phyloP scores from a whole-genome alignment of 164 flowering plant genomes.

The Taxillus chinensis region DNA sequence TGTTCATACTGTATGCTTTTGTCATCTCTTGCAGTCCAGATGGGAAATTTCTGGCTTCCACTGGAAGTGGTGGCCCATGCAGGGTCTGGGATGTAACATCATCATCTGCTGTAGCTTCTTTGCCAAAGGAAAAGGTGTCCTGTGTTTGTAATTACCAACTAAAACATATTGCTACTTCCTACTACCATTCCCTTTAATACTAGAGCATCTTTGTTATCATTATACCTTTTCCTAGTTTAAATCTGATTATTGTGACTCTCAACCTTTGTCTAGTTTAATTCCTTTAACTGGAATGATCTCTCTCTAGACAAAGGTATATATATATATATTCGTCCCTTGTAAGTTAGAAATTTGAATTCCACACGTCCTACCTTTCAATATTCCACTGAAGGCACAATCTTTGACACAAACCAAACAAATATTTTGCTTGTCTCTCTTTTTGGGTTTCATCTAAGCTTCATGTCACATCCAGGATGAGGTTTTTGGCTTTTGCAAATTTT shows the following conservation, averaged over 20 bases:
- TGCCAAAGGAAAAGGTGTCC: conserved; percentile 59
- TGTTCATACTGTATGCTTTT: conserved; percentile 7
- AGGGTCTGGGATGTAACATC: conserved; percentile 79
- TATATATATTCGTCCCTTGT: no score
- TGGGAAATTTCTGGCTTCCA: conserved; percentile 70
- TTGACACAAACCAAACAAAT: neutral
- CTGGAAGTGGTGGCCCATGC: conserved; percentile 65
- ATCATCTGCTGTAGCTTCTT: conserved; percentile 41
- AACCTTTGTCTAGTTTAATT: no score
- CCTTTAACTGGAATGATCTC: no score
- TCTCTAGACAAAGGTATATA: no score
- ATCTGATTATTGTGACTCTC: no score
- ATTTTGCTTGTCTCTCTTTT: neutral
- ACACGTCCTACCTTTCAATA: no score
- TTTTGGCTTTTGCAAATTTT: conserved; percentile 73
- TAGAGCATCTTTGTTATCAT: no score
- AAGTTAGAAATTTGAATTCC: no score
- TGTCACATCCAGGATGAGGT: conserved; percentile 52
- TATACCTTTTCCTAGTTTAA: no score
- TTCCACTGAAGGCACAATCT: neutral
- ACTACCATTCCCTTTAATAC: no score
- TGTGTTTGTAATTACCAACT: neutral
- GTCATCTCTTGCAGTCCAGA: conserved; percentile 50
- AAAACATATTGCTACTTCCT: neutral
- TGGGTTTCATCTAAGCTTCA: conserved; percentile 4